Conservation (phyloP, 208 protist species). For the Leishmania guyanensis region DNA sequence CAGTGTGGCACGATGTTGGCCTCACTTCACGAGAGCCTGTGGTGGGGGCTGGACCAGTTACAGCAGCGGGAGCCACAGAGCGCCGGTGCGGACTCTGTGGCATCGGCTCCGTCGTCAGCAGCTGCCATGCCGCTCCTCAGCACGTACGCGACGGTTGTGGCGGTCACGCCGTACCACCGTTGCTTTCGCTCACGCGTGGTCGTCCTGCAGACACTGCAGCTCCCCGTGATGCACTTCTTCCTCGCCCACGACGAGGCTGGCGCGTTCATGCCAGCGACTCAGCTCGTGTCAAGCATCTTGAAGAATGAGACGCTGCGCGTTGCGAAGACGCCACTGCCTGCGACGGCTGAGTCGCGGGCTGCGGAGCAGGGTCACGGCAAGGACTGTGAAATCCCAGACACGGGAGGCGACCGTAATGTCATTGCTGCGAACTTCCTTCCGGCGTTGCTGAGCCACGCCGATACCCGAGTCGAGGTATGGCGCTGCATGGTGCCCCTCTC, state of each 20-base stretch:
- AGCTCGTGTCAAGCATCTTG: slow-evolving; percentile 32
- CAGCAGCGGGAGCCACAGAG: background rate
- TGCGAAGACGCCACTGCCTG: slow-evolving; percentile 21
- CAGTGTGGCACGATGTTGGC: slow-evolving; percentile 60
- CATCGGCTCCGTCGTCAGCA: background rate
- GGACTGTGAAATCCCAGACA: background rate
- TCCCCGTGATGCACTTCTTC: slow-evolving; percentile 48
- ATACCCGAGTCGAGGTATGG: slow-evolving; percentile 67
- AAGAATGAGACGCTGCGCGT: slow-evolving; percentile 37
- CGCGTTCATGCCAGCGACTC: slow-evolving; percentile 33
- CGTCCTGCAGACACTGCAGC: slow-evolving; percentile 45
- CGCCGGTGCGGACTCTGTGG: background rate
- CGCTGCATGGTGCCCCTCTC: slow-evolving; percentile 72
- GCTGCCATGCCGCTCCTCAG: slow-evolving; percentile 31
- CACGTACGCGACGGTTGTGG: slow-evolving; percentile 46
- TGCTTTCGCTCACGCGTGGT: slow-evolving; percentile 50
- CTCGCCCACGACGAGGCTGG: slow-evolving; percentile 19
- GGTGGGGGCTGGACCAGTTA: slow-evolving; percentile 39
- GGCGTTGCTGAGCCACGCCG: slow-evolving; percentile 59
- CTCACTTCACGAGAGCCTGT: slow-evolving; percentile 59
- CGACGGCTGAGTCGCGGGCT: background rate
- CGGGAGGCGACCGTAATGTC: background rate
- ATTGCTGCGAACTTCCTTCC: slow-evolving; percentile 20
- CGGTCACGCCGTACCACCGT: slow-evolving; percentile 73
- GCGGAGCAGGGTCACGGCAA: background rate